Base-by-base conservation (phyloP, 441 rosid genomes). In the Gossypium aridum region DNA sequence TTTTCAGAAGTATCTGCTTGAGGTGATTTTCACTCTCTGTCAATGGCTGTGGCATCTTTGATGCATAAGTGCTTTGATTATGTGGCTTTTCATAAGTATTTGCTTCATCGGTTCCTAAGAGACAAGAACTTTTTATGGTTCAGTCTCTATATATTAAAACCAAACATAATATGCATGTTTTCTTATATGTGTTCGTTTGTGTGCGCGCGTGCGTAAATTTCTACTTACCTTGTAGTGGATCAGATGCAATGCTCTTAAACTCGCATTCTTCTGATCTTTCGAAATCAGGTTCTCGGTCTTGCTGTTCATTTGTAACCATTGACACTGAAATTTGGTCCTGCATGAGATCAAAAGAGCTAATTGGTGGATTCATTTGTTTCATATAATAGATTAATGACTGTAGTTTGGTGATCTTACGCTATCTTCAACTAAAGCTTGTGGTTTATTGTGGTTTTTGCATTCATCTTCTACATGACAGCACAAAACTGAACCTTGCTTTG, bases 11-110 rank as follows among this genome's bases (percentile, higher is more conserved):
- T 79, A 91, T 86, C 53, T 80, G 87, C 91, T 90, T 89, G 14
- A 96, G 90, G 73, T 54, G 83, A 70, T 73, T 80, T 81, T 92
- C 94, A 28, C 81, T 77, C 78, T 86, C 93, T 49, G 91, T 86
- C 67, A 93, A 71, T 37, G 80, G 84, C 79, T 86, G 81, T 72
- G 72, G 76, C 37, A 53, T 65, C 76, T 81, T 80, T 57, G 51
- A 23, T 64, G 56, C 68, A 0, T 34, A 77, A 71, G 19, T 59
- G 60, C 72, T 77, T 62, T 28, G 74, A 63, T 64, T 54, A 70
- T 82, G 78, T 57, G 17, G 67, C 55, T 68, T 75, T 75, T 78
- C 57, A 62, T 53, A 31, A 26, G 2, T 71, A 45, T 56, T 78
- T 1, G 4, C 82, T 76, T 75, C 20, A 54, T 16, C 62, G 25